Base-by-base conservation (phyloP, 306 rosid genomes). In the Acmispon strigosus region DNA sequence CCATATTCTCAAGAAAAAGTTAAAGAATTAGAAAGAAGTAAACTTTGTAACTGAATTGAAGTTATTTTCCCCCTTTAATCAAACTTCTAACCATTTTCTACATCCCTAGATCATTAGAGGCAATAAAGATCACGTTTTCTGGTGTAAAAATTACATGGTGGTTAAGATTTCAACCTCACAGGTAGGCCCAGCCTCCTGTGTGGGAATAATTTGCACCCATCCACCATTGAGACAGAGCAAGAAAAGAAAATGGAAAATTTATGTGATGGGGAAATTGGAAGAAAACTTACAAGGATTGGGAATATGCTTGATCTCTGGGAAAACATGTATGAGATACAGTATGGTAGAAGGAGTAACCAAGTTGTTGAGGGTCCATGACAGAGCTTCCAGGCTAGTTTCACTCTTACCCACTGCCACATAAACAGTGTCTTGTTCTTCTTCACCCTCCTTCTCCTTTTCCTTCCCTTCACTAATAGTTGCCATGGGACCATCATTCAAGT, bases 241-340 rank as follows among this genome's bases (percentile, higher is more conserved):
- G 4, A 19, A n/a, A 17, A 54, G 16, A 64, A 17, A 5, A 16
- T 41, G 34, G 10, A 62, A 39, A 69, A 11, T 10, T 18, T 11
- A 74, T 1, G 27, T 3, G 17, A 9, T 22, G 29, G 12, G 22
- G 18, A 61, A 68, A 27, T 3, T 24, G 45, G 24, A 63, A 62
- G 22, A 66, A 2, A 36, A 64, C 89, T 80, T 82, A 92, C 96
- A 80, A 41, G 98, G 98, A 67, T 78, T 87, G 4, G 92, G 98
- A 19, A 89, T 76, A 68, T 39, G 74, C n/a, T 76, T 83, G 62
- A 67, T 60, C 82, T 81, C 88, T 0, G 95, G 95, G 76, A 76
- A 92, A 64, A 92, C 76, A 11, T 86, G 98, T 18, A 92, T 56
- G 74, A 92, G 95, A 75, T 80, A 86, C 11, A 89, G 62, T 1